Evolutionary conservation across 345 rosid species (phyloP).

Genomic region (Ailanthus altissimus): DNA sequence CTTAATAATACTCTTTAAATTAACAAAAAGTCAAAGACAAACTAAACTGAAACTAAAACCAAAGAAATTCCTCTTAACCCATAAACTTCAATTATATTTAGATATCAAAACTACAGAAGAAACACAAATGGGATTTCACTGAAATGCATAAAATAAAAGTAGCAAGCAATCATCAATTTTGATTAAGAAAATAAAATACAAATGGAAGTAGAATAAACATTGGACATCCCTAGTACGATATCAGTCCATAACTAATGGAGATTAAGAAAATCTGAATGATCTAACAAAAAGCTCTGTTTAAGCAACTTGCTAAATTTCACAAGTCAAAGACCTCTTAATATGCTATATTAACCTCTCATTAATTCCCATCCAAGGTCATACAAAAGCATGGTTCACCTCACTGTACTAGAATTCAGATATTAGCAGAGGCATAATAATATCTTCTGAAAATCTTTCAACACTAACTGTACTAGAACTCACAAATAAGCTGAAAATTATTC

Average conservation of each 20-base stretch:
- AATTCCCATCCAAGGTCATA: constrained; percentile 8
- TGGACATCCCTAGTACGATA: not conserved
- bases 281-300: not conserved
- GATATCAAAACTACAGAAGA: too few relatives aligned
- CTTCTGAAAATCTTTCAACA: not conserved
- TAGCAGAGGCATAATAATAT: not conserved
- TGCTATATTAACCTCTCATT: not conserved
- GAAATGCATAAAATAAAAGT: not conserved
- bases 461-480: not conserved
- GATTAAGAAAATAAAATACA: not conserved
- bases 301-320: not conserved
- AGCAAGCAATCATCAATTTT: not conserved
- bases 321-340: not conserved
- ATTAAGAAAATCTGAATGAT: too few relatives aligned
- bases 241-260: not conserved
- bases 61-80: too few relatives aligned
- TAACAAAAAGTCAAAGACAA: too few relatives aligned
- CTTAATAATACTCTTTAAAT: too few relatives aligned
- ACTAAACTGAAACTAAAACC: too few relatives aligned
- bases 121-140: too few relatives aligned
- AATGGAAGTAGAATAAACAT: not conserved
- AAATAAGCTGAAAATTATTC: not conserved
- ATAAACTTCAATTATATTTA: too few relatives aligned
- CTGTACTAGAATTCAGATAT: not conserved
- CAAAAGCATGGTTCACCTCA: not conserved